Base-by-base conservation (phyloP, 2,329 filamentous ascomycete genomes). In the Pseudogymnoascus sp. region DNA sequence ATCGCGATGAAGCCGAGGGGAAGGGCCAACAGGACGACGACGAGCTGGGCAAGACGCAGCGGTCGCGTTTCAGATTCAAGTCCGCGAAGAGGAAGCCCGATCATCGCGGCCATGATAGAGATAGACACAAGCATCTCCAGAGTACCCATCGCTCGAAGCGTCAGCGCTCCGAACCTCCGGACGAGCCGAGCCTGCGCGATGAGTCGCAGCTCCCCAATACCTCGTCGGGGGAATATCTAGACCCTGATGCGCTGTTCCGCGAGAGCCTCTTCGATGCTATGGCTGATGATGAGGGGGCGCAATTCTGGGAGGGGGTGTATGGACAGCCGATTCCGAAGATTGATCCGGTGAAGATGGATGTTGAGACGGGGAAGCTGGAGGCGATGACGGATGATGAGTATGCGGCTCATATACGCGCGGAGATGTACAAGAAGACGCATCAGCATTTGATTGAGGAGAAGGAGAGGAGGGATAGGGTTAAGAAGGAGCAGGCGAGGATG, bases 351-450 rank as follows among this genome's bases (percentile, higher is more conserved):
- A 78, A 76, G 63, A 39, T 36, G 55, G 74, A 76, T 45, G 70
- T 71, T 1, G 68, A 74, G 66, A 70, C 78, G 71, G 82, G 82
- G 65, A 74, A 86, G 70, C 78, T 96, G 10, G 91, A 96, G 74
- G 82, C 81, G 65, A 97, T 97, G 93, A 86, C 81, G 7, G 94
- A 97, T 68, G 92, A 97, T 29, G 89, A 97, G 73, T 99, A 97
- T 72, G 89, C 90, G 0, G 80, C 86, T 1, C 88, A 92, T 73
- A 93, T 99, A 39, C 85, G 93, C 15, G 82, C 82, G 60, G 87
- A 86, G 75, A 97, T 99, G 94, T 99, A 92, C 88, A 92, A 97
- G 79, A 92, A 90, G 76, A 95, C 89, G 60, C 86, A 96, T 71
- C 87, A 93, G 66, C 89, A 93, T 21, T 77, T 95, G 60, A 73